phyloP scores from a whole-genome alignment of 169 alveolate species.

The Miamiensis avidus region DNA sequence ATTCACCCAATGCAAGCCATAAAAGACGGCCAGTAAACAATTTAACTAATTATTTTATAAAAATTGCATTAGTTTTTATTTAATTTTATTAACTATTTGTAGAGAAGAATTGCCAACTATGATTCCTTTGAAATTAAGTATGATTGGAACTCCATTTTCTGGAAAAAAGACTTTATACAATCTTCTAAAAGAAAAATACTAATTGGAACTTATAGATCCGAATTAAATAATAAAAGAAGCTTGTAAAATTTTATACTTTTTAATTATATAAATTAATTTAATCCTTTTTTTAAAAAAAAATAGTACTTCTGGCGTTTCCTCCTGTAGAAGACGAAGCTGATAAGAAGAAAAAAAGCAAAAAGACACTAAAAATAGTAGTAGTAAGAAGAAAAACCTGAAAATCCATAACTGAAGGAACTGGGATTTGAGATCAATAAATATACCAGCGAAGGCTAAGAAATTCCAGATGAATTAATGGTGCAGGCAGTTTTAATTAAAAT shows the following conservation, averaged over 20 bases:
- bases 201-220: conserved; percentile 5
- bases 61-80: not conserved
- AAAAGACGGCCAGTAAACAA: not conserved
- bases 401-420: conserved; percentile 15
- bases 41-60: too few relatives aligned
- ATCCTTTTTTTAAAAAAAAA: too few relatives aligned
- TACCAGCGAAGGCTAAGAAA: not conserved
- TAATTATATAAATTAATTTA: not conserved
- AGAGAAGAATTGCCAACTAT: conserved; percentile 5
- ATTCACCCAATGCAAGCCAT: conserved; percentile 4
- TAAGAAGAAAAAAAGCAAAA: conserved; percentile 11
- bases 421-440: conserved; percentile 2
- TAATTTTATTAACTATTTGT: not conserved
- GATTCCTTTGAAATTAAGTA: conserved; percentile 21
- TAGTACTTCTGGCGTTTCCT: conserved; percentile 8
- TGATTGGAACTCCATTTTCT: conserved; percentile 10
- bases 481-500: conserved; percentile 14
- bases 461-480: conserved; percentile 9
- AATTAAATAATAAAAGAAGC: conserved; percentile 6
- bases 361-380: conserved; percentile 1
- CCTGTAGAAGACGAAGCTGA: conserved; percentile 28
- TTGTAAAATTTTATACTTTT: not conserved
- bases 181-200: conserved; percentile 8
- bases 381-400: conserved; percentile 25
- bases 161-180: conserved; percentile 5